A percentile compares a stretch with the other conserved stretches of the same genome.
Evolutionary conservation across 495 filamentous ascomycete species (phyloP).

Genomic region (Collariella sp.): DNA sequence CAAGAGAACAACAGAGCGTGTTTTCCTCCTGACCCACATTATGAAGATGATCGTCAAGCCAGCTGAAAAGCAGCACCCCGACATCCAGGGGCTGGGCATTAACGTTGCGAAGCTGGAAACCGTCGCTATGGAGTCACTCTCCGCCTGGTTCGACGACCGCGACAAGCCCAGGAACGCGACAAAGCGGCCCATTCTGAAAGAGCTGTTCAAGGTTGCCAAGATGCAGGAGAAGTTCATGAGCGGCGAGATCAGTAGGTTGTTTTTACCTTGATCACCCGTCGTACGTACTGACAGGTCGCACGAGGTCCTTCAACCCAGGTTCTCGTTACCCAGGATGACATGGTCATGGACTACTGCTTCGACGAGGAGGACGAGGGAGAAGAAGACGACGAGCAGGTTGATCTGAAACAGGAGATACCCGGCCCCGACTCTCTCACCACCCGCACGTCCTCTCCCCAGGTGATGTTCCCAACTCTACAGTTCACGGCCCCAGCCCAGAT

Average conservation of each 20-base stretch:
- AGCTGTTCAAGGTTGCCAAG: constrained; percentile 59
- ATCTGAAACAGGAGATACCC: not conserved
- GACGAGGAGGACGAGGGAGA: constrained; percentile 31
- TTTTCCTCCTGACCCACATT: constrained; percentile 54
- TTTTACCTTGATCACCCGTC: not conserved
- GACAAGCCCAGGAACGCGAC: constrained; percentile 33
- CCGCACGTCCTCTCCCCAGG: constrained; percentile 16
- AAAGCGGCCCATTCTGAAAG: constrained; percentile 45
- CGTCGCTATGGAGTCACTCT: constrained; percentile 38
- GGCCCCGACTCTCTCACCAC: not conserved
- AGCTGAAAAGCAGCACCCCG: constrained; percentile 28
- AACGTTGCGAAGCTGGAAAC: constrained; percentile 40
- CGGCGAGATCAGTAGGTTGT: constrained; percentile 50
- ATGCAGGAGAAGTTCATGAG: constrained; percentile 53
- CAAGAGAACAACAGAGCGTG: constrained; percentile 44
- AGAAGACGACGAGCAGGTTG: constrained; percentile 11
- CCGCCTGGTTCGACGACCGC: constrained; percentile 37
- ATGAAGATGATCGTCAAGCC: constrained; percentile 47
- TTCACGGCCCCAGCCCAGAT: constrained; percentile 26
- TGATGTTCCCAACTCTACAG: constrained; percentile 20
- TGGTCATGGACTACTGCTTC: constrained; percentile 22
- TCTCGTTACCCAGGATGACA: constrained; percentile 32
- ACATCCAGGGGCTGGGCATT: constrained; percentile 34
- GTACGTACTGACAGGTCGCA: constrained; percentile 4
- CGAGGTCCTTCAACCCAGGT: constrained; percentile 34